Evolutionary conservation across 2,329 filamentous ascomycete genomes (phyloP).

Genomic region (Diatrype stigma): DNA sequence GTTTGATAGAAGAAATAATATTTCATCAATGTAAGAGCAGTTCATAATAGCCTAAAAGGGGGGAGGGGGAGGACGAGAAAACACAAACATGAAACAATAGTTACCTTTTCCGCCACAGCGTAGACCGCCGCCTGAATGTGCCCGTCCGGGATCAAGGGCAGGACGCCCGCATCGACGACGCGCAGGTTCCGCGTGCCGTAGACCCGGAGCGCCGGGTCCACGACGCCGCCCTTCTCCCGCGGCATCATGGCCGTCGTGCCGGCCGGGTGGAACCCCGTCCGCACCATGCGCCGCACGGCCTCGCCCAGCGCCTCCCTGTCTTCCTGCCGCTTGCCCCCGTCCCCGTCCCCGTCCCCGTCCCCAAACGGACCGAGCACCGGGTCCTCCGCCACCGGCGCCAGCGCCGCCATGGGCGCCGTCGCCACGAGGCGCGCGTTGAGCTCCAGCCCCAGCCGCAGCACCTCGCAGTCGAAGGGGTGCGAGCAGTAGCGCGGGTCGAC

Average conservation of each 20-base stretch:
- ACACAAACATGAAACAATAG: no score
- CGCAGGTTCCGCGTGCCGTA: constrained; percentile 40
- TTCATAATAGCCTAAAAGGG: no score
- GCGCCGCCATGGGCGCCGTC: constrained; percentile 19
- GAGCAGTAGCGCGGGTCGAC: constrained; percentile 41
- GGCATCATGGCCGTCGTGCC: constrained; percentile 42
- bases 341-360: constrained; percentile 12
- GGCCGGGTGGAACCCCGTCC: constrained; percentile 39
- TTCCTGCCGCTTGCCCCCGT: constrained; percentile 1
- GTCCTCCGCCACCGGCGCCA: constrained; percentile 16
- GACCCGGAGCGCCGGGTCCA: constrained; percentile 36
- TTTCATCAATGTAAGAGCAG: no score
- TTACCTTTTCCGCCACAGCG: constrained; percentile 35
- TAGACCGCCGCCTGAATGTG: constrained; percentile 25
- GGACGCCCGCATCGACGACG: constrained; percentile 41
- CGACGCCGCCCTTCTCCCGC: constrained; percentile 38
- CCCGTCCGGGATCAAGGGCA: constrained; percentile 40
- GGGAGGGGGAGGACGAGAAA: no score
- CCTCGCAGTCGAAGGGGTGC: constrained; percentile 35
- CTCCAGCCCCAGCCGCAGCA: constrained; percentile 21
- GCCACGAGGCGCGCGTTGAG: constrained; percentile 23
- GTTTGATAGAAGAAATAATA: no score
- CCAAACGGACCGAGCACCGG: constrained; percentile 15
- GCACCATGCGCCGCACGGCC: constrained; percentile 18
- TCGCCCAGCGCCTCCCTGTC: constrained; percentile 17